Percentiles rank a stretch among this genome's conserved stretches.
phyloP scores from a whole-genome alignment of 345 rosid genomes.

The Brassica cretica region DNA sequence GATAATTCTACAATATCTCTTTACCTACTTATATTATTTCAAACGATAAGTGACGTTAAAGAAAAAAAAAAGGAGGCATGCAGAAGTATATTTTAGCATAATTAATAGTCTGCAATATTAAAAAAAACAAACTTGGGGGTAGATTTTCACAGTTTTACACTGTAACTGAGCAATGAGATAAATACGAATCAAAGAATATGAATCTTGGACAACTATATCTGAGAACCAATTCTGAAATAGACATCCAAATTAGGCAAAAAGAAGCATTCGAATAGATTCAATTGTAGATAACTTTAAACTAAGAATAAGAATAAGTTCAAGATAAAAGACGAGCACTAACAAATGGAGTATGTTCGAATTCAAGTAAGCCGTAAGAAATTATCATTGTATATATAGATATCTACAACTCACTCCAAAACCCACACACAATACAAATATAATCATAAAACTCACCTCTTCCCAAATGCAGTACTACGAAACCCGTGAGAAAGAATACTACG shows the following conservation, averaged over 20 bases:
- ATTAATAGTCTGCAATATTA: neutral
- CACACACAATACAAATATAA: conserved; percentile 23
- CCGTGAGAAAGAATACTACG: conserved; percentile 31
- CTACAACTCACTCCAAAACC: neutral
- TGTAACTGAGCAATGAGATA: conserved; percentile 5
- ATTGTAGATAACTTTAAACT: neutral
- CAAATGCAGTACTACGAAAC: conserved; percentile 34
- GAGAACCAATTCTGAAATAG: conserved; percentile 32
- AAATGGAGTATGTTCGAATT: neutral
- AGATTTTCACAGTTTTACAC: neutral
- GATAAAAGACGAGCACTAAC: conserved; percentile 11
- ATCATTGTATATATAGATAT: conserved; percentile 22
- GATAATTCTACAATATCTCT: conserved; percentile 5
- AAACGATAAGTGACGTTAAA: neutral
- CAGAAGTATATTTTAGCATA: neutral
- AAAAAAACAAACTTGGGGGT: neutral
- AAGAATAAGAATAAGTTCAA: conserved; percentile 28
- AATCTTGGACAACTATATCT: conserved; percentile 13
- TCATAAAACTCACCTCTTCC: neutral
- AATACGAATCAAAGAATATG: conserved; percentile 23
- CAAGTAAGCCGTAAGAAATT: neutral
- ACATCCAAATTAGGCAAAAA: conserved; percentile 27
- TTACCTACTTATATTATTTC: neutral
- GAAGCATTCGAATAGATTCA: conserved; percentile 33
- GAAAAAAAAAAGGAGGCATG: neutral